Conservation (phyloP, 192 early-diverging fungal species). For the Podila horticola region DNA sequence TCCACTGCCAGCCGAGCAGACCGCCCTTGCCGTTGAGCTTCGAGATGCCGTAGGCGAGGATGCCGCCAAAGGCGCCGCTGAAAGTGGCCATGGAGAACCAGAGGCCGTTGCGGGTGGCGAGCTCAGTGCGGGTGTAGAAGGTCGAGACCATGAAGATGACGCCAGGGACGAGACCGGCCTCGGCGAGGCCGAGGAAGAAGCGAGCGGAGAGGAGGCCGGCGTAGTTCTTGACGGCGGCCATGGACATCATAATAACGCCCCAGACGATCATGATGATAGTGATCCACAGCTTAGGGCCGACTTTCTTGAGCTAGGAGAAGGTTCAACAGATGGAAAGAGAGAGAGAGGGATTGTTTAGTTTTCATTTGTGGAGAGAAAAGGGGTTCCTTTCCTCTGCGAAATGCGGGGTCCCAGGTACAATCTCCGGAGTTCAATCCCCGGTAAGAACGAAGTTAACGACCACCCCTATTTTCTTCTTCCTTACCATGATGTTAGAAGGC, state of each 20-base stretch:
- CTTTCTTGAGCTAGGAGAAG: conserved; percentile 6
- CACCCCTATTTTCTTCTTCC: conserved; percentile 48
- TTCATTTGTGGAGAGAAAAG: not conserved
- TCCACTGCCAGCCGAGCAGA: conserved; percentile 61
- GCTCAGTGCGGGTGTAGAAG: conserved; percentile 62
- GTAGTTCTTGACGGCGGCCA: conserved; percentile 53
- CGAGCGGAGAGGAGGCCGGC: conserved; percentile 52
- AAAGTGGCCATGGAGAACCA: conserved; percentile 60
- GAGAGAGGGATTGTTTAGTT: not conserved
- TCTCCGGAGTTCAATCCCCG: not conserved
- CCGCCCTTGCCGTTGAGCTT: conserved; percentile 57
- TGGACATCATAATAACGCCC: conserved; percentile 55
- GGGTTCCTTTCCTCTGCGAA: not conserved
- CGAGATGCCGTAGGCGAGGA: conserved; percentile 67
- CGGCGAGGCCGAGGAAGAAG: conserved; percentile 65
- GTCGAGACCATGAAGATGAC: conserved; percentile 41
- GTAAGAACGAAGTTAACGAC: not conserved
- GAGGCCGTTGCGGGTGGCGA: conserved; percentile 55
- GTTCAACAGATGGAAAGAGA: too few species aligned
- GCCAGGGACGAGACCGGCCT: conserved; percentile 67
- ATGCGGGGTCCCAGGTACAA: conserved; percentile 1
- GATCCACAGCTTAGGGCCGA: conserved; percentile 27
- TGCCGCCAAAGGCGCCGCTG: conserved; percentile 65
- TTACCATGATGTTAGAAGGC: conserved; percentile 73
- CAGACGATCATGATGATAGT: conserved; percentile 61